Percentiles rank a stretch among this genome's conserved stretches.
Conservation (phyloP, 2,329 filamentous ascomycete species). For the Colletotrichum magnum region DNA sequence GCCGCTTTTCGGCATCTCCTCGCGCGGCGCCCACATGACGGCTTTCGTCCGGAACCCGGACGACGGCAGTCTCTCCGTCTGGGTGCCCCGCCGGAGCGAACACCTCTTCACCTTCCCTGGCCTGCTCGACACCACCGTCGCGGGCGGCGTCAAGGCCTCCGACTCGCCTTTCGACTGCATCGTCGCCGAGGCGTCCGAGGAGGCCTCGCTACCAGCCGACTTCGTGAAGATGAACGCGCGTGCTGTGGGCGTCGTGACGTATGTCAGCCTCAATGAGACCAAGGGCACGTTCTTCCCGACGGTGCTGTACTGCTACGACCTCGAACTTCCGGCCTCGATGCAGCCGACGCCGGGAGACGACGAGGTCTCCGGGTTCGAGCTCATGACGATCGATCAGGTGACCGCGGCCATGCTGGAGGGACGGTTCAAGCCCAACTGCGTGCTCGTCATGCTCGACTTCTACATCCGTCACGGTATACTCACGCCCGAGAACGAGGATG, state of each 20-base stretch:
- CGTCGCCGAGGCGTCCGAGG: conserved; percentile 80
- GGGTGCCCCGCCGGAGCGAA: conserved; percentile 77
- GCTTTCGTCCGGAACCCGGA: conserved; percentile 66
- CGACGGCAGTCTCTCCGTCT: conserved; percentile 68
- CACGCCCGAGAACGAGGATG: conserved; percentile 78
- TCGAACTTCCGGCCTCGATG: conserved; percentile 73
- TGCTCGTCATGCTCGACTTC: conserved; percentile 84
- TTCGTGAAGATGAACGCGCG: conserved; percentile 47
- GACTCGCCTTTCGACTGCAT: conserved; percentile 78
- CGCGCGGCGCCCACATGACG: conserved; percentile 77
- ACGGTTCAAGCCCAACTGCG: conserved; percentile 90
- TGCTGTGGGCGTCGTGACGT: conserved; percentile 52
- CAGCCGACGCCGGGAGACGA: conserved; percentile 79
- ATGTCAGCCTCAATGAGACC: conserved; percentile 33
- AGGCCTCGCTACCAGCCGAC: conserved; percentile 64
- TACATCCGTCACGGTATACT: conserved; percentile 83
- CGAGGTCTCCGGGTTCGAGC: conserved; percentile 82
- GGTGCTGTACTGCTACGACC: conserved; percentile 80
- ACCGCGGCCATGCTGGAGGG: conserved; percentile 72
- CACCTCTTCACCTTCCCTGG: conserved; percentile 81
- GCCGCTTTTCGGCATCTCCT: conserved; percentile 76
- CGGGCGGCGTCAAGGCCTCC: conserved; percentile 79
- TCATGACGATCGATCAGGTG: conserved; percentile 74
- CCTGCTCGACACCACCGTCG: conserved; percentile 85
- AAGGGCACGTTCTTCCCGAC: conserved; percentile 46